These are phyloP conservation scores for Marasmius sp. DNA, from an alignment of 1,284 basidiomycete genomes.

Conservation along the genomic window DNA sequence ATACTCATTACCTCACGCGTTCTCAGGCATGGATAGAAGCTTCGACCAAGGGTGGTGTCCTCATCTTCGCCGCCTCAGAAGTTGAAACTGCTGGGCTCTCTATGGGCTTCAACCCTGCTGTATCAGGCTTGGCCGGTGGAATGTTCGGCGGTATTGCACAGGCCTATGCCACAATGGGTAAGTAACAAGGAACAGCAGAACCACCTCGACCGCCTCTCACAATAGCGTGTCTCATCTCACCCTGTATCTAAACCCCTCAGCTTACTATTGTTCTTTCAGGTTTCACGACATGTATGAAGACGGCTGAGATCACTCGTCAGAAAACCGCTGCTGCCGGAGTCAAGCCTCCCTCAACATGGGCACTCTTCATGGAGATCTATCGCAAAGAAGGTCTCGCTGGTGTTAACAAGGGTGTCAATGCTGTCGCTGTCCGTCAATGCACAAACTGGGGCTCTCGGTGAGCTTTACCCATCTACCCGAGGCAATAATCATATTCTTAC, in stretches of 20 bases:
- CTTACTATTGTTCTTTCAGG: constrained; percentile 45
- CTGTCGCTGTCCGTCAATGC: constrained; percentile 95
- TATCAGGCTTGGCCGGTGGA: constrained; percentile 90
- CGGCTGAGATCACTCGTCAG: constrained; percentile 96
- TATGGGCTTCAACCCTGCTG: constrained; percentile 78
- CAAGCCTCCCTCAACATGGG: constrained; percentile 92
- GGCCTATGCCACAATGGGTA: constrained; percentile 99
- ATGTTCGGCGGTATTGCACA: constrained; percentile 98
- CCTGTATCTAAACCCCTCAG: constrained; percentile 17
- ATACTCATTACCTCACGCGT: not conserved
- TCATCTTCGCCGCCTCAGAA: constrained; percentile 95
- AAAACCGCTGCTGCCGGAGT: constrained; percentile 91
- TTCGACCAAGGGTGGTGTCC: constrained; percentile 95
- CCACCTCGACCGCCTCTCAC: not conserved
- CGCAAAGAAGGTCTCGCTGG: constrained; percentile 90
- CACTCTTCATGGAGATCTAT: constrained; percentile 94
- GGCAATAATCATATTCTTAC: not conserved
- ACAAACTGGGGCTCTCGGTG: constrained; percentile 99
- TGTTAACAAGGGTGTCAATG: constrained; percentile 99
- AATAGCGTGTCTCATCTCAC: constrained; percentile 13
- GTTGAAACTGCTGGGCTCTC: constrained; percentile 74
- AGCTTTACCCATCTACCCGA: constrained; percentile 21
- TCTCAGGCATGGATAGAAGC: constrained; percentile 97
- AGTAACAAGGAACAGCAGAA: constrained; percentile 32
- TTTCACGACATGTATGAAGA: constrained; percentile 98